phyloP scores from a whole-genome alignment of 2,329 filamentous ascomycete species.

The Calycina marina region DNA sequence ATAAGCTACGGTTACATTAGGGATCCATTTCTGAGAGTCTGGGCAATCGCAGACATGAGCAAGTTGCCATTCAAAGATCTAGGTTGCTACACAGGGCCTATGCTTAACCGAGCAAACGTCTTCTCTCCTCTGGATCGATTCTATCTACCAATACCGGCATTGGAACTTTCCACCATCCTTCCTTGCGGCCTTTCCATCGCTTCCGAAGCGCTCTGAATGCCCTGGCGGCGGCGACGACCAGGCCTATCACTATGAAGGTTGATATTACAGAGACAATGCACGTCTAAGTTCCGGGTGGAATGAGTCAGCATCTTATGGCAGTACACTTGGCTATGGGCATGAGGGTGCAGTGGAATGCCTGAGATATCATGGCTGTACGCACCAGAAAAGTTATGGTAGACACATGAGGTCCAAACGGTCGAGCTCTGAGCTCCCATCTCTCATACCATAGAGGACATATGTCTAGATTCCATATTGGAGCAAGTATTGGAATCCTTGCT shows the following conservation, averaged over 20 bases:
- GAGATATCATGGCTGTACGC: no score
- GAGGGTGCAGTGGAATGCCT: no score
- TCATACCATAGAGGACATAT: slow-evolving; percentile 38
- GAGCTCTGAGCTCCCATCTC: slow-evolving; percentile 29
- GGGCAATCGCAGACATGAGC: no score
- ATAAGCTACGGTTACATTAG: no score
- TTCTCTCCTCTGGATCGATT: no score
- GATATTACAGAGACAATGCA: slow-evolving; percentile 22
- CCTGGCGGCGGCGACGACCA: slow-evolving; percentile 4
- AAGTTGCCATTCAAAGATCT: no score
- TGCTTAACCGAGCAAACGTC: no score
- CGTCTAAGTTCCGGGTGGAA: no score
- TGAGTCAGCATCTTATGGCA: no score
- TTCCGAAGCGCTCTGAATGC: slow-evolving; percentile 1
- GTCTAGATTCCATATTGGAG: slow-evolving; percentile 33
- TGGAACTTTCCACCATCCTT: slow-evolving; percentile 19
- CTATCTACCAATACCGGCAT: slow-evolving; percentile 9
- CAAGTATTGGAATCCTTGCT: slow-evolving; percentile 30
- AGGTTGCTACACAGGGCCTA: no score
- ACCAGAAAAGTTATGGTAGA: slow-evolving; percentile 28
- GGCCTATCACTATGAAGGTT: slow-evolving; percentile 16
- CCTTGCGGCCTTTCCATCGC: slow-evolving; percentile 11
- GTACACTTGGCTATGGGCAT: no score
- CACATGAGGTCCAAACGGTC: slow-evolving; percentile 27
- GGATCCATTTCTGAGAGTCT: no score